phyloP scores from a whole-genome alignment of 106 monocot genomes.

The Phalaenopsis aphrodite region DNA sequence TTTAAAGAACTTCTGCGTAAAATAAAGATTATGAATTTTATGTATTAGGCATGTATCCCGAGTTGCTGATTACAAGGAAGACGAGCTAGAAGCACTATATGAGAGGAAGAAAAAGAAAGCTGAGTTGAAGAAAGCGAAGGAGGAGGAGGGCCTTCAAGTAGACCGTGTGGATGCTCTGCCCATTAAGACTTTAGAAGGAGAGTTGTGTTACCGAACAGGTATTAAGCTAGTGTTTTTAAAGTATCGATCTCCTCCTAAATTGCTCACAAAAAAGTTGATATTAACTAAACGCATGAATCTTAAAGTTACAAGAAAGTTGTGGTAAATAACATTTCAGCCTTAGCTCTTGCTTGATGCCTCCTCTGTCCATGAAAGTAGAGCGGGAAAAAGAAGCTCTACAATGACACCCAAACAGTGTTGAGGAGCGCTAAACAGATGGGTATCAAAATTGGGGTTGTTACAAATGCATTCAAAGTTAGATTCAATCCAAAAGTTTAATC shows the following conservation, averaged over 20 bases:
- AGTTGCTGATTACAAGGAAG: slow-evolving; percentile 65
- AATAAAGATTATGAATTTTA: background rate
- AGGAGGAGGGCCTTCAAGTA: slow-evolving; percentile 40
- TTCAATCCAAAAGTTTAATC: background rate
- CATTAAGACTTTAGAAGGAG: slow-evolving; percentile 71
- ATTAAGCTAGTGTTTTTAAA: background rate
- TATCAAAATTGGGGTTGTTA: no score
- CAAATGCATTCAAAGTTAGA: background rate
- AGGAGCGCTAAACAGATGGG: background rate
- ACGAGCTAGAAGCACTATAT: slow-evolving; percentile 75
- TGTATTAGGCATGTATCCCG: slow-evolving; percentile 65
- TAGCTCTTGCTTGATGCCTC: background rate
- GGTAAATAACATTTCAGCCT: background rate
- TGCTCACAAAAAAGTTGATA: background rate
- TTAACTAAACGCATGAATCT: background rate
- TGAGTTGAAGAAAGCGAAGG: slow-evolving; percentile 19
- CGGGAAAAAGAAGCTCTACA: background rate
- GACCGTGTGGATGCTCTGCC: slow-evolving; percentile 90
- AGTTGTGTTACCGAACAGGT: slow-evolving; percentile 56
- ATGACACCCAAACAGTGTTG: background rate
- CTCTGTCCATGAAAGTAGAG: background rate
- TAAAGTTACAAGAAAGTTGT: background rate
- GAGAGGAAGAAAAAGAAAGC: slow-evolving; percentile 60
- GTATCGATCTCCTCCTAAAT: background rate
- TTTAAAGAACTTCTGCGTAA: background rate